Percentiles rank a stretch among this genome's conserved stretches.
Conservation (phyloP, 1,284 basidiomycete species). For the Puccinia novopanici region DNA sequence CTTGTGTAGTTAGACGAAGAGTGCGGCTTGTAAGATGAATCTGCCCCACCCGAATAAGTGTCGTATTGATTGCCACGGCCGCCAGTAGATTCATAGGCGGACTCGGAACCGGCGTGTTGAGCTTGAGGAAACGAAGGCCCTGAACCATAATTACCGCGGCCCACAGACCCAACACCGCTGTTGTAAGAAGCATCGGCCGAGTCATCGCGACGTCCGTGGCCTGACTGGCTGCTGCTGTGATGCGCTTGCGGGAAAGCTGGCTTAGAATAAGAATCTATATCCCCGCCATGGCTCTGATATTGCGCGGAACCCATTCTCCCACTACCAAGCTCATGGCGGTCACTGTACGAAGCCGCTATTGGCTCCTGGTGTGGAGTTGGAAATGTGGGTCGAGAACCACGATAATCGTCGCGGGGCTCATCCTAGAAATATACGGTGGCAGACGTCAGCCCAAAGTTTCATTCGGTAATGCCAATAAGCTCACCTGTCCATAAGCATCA, state of each 20-base stretch:
- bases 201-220: not conserved
- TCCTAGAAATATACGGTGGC: not conserved
- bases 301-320: conserved; percentile 1
- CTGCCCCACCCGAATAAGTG: not conserved
- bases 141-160: not conserved
- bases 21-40: not conserved
- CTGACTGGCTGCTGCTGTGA: not conserved
- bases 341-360: conserved; percentile 5
- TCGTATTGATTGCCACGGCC: not conserved
- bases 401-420: not conserved
- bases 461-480: not conserved
- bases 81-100: not conserved
- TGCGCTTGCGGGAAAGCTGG: conserved; percentile 17
- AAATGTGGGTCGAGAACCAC: not conserved
- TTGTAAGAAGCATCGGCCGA: not conserved
- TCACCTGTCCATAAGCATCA: not conserved
- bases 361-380: conserved; percentile 13
- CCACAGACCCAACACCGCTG: not conserved
- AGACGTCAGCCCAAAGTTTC: not conserved
- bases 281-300: not conserved
- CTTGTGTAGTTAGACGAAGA: not conserved
- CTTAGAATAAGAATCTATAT: not conserved
- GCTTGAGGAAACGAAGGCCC: conserved; percentile 18
- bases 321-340: not conserved
- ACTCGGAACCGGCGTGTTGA: not conserved